These are phyloP conservation scores for Limnomonas spitsbergensis DNA, from an alignment of 139 green algal species.

Conservation along the genomic window DNA sequence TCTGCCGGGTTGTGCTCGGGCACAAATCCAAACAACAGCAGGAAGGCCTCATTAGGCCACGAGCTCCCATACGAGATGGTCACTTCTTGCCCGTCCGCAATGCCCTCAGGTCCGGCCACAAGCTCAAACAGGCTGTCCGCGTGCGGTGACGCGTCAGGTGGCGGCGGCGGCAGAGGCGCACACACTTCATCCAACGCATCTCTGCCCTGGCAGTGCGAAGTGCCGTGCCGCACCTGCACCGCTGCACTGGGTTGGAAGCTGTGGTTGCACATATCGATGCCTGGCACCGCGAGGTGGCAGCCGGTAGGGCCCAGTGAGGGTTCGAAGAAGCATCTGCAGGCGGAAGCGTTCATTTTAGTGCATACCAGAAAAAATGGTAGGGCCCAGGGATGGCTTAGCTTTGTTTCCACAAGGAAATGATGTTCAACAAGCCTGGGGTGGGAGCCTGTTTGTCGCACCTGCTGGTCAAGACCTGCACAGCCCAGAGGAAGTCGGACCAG, in stretches of 20 bases:
- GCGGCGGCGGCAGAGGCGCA: neutral
- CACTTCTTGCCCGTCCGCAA: constrained; percentile 42
- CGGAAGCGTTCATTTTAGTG: too few relatives aligned
- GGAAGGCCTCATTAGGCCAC: constrained; percentile 61
- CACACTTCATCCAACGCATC: constrained; percentile 32
- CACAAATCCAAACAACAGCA: constrained; percentile 71
- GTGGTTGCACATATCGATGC: constrained; percentile 43
- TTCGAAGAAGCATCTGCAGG: constrained; percentile 30
- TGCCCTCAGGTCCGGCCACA: constrained; percentile 14
- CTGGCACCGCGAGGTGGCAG: constrained; percentile 27
- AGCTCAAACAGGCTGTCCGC: neutral
- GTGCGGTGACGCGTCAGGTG: neutral
- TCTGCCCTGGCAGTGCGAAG: constrained; percentile 25
- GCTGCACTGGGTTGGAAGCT: constrained; percentile 20
- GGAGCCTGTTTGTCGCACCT: too few relatives aligned
- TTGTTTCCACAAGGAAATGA: too few relatives aligned
- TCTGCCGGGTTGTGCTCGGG: constrained; percentile 35
- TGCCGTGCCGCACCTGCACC: constrained; percentile 31
- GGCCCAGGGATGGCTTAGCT: too few relatives aligned
- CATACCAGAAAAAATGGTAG: too few relatives aligned
- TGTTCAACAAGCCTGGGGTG: too few relatives aligned
- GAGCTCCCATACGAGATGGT: constrained; percentile 57
- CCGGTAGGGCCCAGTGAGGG: neutral
- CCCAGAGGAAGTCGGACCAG: constrained; percentile 35
- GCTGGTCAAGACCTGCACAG: constrained; percentile 29